phyloP scores from a whole-genome alignment of 192 early-diverging fungal species.

The Backusella mclennaniae region DNA sequence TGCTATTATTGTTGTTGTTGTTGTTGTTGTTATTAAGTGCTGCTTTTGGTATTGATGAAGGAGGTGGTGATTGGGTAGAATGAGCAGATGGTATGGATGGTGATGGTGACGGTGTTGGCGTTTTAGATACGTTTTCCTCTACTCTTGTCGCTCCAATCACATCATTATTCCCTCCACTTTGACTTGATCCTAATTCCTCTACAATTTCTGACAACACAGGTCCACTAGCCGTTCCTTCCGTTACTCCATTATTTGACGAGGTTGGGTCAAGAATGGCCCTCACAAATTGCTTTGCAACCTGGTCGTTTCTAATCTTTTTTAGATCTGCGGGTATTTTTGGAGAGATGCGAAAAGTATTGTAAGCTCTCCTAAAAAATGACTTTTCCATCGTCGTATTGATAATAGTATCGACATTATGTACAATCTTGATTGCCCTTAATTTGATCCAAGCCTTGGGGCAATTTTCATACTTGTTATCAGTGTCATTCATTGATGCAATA shows the following conservation, averaged over 20 bases:
- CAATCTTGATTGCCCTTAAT: slow-evolving; percentile 14
- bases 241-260: background rate
- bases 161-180: background rate
- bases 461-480: slow-evolving; percentile 12
- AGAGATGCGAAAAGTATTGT: slow-evolving; percentile 19
- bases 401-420: slow-evolving; percentile 11
- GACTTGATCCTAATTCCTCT: background rate
- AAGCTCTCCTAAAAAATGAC: slow-evolving; percentile 19
- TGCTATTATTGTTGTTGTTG: background rate
- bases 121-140: background rate
- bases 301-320: slow-evolving; percentile 15
- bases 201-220: background rate
- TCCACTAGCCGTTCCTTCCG: background rate
- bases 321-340: slow-evolving; percentile 12
- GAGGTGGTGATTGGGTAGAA: background rate
- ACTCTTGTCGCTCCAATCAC: background rate
- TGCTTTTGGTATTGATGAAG: background rate
- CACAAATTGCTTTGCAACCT: slow-evolving; percentile 15
- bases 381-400: slow-evolving; percentile 26
- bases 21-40: background rate
- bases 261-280: slow-evolving; percentile 12
- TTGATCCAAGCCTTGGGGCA: slow-evolving; percentile 38
- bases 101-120: background rate
- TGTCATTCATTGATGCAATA: background rate
- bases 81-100: background rate